Evolutionary conservation across 495 filamentous ascomycete species (phyloP).

Genomic region (Neurospora sp.): DNA sequence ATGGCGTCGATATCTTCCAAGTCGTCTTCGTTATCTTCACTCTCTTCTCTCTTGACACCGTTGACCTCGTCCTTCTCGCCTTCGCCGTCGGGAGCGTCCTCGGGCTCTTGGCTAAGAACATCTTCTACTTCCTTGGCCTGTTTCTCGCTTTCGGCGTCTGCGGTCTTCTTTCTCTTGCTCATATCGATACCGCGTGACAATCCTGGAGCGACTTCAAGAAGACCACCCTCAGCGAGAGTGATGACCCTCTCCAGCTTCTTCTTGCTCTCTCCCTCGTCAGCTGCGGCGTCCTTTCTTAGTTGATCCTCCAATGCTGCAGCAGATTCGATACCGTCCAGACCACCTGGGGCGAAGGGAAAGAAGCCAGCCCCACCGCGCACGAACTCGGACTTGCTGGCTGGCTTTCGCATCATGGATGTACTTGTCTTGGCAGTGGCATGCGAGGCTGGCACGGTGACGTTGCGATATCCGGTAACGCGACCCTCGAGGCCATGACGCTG

Average conservation of each 20-base stretch:
- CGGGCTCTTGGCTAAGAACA: conserved; percentile 60
- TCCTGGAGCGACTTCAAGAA: conserved; percentile 77
- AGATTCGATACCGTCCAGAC: conserved; percentile 77
- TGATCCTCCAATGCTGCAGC: conserved; percentile 67
- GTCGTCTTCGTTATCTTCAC: conserved; percentile 34
- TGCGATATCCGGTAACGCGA: conserved; percentile 84
- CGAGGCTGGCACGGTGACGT: conserved; percentile 84
- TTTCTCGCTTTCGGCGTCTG: conserved; percentile 34
- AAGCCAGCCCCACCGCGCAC: conserved; percentile 93
- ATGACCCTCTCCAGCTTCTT: conserved; percentile 68
- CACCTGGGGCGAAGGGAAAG: conserved; percentile 91
- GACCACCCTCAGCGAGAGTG: conserved; percentile 64
- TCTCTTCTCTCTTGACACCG: conserved; percentile 40
- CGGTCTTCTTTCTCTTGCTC: conserved; percentile 48
- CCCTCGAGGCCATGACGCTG: conserved; percentile 87
- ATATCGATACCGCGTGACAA: conserved; percentile 71
- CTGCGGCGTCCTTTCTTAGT: conserved; percentile 18
- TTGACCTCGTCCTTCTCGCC: conserved; percentile 33
- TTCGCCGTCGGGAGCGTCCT: conserved; percentile 35
- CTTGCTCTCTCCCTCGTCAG: conserved; percentile 28
- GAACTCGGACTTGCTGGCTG: conserved; percentile 81
- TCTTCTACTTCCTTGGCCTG: conserved; percentile 64
- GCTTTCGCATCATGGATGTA: conserved; percentile 79
- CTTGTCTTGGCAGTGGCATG: conserved; percentile 95
- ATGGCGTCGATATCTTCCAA: conserved; percentile 83